Base-by-base conservation (phyloP, 495 filamentous ascomycete species). In the Penicillium canescens region DNA sequence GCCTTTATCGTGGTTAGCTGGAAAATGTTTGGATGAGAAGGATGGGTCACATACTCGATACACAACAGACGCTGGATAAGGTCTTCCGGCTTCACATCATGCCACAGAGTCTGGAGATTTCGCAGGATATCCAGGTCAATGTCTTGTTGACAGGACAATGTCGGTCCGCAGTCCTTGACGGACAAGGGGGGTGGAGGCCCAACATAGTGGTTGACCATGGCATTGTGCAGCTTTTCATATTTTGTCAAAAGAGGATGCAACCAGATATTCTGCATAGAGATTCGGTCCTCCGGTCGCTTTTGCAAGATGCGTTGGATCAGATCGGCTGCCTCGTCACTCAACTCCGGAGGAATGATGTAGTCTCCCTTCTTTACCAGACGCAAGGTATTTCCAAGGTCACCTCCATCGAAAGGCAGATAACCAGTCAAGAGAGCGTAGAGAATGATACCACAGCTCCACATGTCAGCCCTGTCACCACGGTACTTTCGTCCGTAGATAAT, bases 391-490 rank as follows among this genome's bases (percentile, higher is more conserved):
- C 64, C 56, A 14, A 88, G 61, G 41, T 83, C 68, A 0, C 82
- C 78, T 28, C 88, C 85, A 62, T 92, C 87, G 63, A 96, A 98
- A 2, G 94, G 94, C 3, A 96, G 77, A 45, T 77, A 82, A 1
- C 90, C 90, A 18, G 85, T 82, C 20, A 99, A 76, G 65, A 93
- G 80, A 12, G 88, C 91, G 60, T 85, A 98, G 0, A 99, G 72
- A 28, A 98, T 91, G 6, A 97, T 86, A 6, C 94, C 94, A 66
- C 92, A 88, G 68, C 91, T 96, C 94, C 94, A 98, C 48, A 96
- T 86, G 60, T 99, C 94, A 0, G 87, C 89, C 59, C 82, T 84
- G 46, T 87, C 85, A 14, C 92, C 95, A 55, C 89, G 86, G 63
- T 99, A 99, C 21, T 72, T 72, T 21, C 76, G 68, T 9, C 81